Evolutionary conservation across 106 monocot species (phyloP).

Genomic region (Dioscorea zingiberensis): DNA sequence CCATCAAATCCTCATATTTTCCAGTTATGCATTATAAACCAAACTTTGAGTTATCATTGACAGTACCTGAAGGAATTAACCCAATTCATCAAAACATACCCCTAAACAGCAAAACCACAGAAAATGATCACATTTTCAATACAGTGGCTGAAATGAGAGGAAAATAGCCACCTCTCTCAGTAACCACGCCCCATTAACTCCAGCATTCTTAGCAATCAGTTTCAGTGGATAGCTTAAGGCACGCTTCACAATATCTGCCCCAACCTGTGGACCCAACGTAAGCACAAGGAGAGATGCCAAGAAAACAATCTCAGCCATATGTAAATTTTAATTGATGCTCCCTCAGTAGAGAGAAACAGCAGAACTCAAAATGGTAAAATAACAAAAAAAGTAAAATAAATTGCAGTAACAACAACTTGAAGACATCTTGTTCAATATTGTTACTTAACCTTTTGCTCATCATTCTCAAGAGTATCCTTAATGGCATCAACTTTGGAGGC

Average conservation of each 20-base stretch:
- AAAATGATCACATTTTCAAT: no score
- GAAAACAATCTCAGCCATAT: no score
- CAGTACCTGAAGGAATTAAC: constrained; percentile 42
- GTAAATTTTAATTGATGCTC: no score
- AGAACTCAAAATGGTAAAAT: no score
- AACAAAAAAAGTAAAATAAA: no score
- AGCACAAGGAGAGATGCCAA: no score
- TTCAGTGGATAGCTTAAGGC: constrained; percentile 67
- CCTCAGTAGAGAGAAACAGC: no score
- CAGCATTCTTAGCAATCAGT: constrained; percentile 80
- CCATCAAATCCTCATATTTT: constrained; percentile 89
- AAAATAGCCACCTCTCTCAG: constrained; percentile 45
- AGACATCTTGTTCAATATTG: no score
- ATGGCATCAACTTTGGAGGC: constrained; percentile 66
- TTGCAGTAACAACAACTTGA: no score
- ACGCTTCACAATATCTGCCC: constrained; percentile 63
- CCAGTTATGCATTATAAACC: constrained; percentile 99
- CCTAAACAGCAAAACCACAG: background rate
- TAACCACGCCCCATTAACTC: constrained; percentile 74
- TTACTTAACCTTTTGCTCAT: constrained; percentile 62
- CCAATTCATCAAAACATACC: background rate
- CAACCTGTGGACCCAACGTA: constrained; percentile 23
- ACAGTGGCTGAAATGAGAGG: no score
- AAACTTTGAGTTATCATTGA: constrained; percentile 56
- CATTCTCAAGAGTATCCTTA: constrained; percentile 63